Evolutionary conservation across 805 yeast genomes (phyloP).

Genomic region (Pichia manshurica): DNA sequence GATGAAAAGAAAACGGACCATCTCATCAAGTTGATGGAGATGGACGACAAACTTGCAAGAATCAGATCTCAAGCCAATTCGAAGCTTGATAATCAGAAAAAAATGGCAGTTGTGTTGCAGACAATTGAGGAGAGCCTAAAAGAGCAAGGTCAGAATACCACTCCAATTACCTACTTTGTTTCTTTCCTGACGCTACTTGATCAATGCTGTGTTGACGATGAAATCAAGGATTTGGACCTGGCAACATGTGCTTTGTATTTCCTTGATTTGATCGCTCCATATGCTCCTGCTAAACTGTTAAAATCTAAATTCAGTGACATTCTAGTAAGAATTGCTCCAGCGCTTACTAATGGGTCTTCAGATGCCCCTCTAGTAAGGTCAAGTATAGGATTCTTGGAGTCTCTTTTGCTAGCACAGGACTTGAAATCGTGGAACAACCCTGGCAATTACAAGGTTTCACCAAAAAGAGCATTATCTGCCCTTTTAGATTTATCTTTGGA

Average conservation of each 20-base stretch:
- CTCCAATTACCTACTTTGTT: constrained; percentile 79
- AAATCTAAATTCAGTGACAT: constrained; percentile 73
- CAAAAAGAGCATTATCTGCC: constrained; percentile 76
- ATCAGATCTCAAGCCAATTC: constrained; percentile 69
- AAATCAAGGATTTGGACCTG: constrained; percentile 50
- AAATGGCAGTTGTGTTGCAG: constrained; percentile 71
- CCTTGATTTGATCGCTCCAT: constrained; percentile 73
- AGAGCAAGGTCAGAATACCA: constrained; percentile 53
- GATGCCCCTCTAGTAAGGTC: constrained; percentile 81
- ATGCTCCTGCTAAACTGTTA: constrained; percentile 61
- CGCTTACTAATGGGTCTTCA: constrained; percentile 59
- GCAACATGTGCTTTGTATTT: constrained; percentile 77
- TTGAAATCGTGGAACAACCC: constrained; percentile 66
- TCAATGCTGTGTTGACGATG: constrained; percentile 55
- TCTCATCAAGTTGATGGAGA: constrained; percentile 33
- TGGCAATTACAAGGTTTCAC: constrained; percentile 48
- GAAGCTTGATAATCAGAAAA: constrained; percentile 83
- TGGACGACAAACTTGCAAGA: constrained; percentile 58
- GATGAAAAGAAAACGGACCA: constrained; percentile 14
- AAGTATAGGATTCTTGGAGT: constrained; percentile 79
- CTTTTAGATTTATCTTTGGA: constrained; percentile 74
- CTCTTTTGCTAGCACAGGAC: constrained; percentile 75
- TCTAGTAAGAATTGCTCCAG: constrained; percentile 73
- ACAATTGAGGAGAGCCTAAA: constrained; percentile 87
- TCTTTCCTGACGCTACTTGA: constrained; percentile 78